Evolutionary conservation across 2,329 filamentous ascomycete genomes (phyloP).

Genomic region (Teratosphaeria zuluensis): DNA sequence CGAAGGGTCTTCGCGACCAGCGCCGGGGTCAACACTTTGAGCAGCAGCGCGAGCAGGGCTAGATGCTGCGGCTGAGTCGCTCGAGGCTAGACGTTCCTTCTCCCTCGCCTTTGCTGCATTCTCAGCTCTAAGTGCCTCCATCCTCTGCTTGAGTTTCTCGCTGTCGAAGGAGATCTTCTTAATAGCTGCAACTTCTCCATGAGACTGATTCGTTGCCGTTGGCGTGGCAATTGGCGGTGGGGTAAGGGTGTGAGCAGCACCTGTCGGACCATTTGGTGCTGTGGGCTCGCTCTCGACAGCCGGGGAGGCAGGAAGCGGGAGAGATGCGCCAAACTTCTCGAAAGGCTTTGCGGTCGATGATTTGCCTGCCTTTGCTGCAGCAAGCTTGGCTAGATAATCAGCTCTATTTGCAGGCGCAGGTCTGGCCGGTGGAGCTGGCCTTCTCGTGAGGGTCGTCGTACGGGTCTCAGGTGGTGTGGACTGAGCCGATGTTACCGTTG

Average conservation of each 20-base stretch:
- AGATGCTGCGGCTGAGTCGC: constrained; percentile 3
- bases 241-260: background rate
- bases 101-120: constrained; percentile 12
- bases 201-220: background rate
- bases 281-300: background rate
- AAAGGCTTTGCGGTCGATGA: background rate
- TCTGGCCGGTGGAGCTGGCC: background rate
- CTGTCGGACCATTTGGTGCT: background rate
- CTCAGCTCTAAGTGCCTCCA: constrained; percentile 56
- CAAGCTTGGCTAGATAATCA: background rate
- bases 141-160: constrained; percentile 65
- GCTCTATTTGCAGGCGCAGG: background rate
- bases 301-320: background rate
- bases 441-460: background rate
- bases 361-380: constrained; percentile 2
- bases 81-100: constrained; percentile 6
- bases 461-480: background rate
- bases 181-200: background rate
- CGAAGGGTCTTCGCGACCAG: constrained; percentile 3
- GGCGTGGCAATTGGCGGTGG: background rate
- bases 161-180: constrained; percentile 35
- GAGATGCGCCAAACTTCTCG: background rate
- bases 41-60: constrained; percentile 1
- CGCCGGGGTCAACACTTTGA: constrained; percentile 5
- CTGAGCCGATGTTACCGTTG: background rate